These are phyloP conservation scores for Aeschynomene evenia DNA, from an alignment of 306 rosid species.

Conservation along the genomic window DNA sequence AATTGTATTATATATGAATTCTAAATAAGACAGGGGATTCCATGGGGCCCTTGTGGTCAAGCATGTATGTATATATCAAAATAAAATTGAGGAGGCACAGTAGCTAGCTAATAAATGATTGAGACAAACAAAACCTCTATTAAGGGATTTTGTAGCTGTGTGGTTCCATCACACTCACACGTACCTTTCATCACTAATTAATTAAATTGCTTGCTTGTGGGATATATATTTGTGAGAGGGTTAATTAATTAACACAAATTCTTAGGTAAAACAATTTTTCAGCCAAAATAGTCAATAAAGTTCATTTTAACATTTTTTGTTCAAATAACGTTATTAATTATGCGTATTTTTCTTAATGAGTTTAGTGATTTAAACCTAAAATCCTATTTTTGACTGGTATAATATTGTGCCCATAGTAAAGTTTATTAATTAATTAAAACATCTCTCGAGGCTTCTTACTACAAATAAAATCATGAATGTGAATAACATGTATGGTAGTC, in stretches of 20 bases:
- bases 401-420: too few species aligned
- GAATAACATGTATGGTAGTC: neutral
- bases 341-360: too few species aligned
- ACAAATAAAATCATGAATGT: too few species aligned
- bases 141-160: neutral
- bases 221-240: neutral
- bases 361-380: too few species aligned
- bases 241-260: too few species aligned
- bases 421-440: too few species aligned
- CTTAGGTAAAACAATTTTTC: too few species aligned
- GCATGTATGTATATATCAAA: neutral
- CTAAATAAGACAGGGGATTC: neutral
- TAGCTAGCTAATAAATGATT: slow-evolving; percentile 1
- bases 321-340: too few species aligned
- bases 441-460: slow-evolving; percentile 36
- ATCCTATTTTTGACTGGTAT: too few species aligned
- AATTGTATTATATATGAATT: neutral
- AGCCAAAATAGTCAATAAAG: too few species aligned
- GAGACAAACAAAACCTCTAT: slow-evolving; percentile 18
- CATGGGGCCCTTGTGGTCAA: slow-evolving; percentile 22
- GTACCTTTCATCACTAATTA: slow-evolving; percentile 37
- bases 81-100: neutral
- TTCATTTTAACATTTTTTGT: too few species aligned
- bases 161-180: slow-evolving; percentile 29
- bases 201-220: too few species aligned